Conservation (phyloP, 1,139 yeast genomes). For the Arxiozyma telluris region DNA sequence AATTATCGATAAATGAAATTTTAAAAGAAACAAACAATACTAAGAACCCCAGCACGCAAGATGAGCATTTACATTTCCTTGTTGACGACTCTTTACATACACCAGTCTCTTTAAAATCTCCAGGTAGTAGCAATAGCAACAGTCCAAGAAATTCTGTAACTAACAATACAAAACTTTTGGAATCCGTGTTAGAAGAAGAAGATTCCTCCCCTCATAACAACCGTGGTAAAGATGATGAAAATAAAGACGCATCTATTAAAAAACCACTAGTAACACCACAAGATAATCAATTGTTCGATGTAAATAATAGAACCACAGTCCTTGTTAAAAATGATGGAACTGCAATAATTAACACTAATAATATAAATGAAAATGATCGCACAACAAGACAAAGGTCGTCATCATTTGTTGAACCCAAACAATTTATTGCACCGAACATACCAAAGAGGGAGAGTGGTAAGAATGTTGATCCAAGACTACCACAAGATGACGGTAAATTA, state of each 20-base stretch:
- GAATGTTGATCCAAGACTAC: slow-evolving; percentile 69
- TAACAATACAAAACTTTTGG: slow-evolving; percentile 11
- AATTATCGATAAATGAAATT: neutral
- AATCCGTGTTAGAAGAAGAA: slow-evolving; percentile 19
- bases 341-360: neutral
- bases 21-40: neutral
- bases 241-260: neutral
- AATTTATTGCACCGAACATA: slow-evolving; percentile 19
- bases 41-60: neutral
- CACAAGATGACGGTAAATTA: slow-evolving; percentile 83
- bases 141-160: slow-evolving; percentile 6
- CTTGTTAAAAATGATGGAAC: neutral
- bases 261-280: neutral
- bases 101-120: slow-evolving; percentile 30
- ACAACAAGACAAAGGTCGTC: neutral
- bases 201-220: neutral
- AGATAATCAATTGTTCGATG: neutral
- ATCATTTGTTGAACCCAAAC: slow-evolving; percentile 3
- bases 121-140: slow-evolving; percentile 12
- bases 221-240: neutral
- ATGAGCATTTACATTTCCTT: slow-evolving; percentile 72
- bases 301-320: neutral
- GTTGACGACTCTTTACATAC: slow-evolving; percentile 59
- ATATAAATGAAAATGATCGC: neutral
- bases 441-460: slow-evolving; percentile 40